These are phyloP conservation scores for Diaporthe nobilis DNA, from an alignment of 2,329 filamentous ascomycete genomes.

Conservation along the genomic window DNA sequence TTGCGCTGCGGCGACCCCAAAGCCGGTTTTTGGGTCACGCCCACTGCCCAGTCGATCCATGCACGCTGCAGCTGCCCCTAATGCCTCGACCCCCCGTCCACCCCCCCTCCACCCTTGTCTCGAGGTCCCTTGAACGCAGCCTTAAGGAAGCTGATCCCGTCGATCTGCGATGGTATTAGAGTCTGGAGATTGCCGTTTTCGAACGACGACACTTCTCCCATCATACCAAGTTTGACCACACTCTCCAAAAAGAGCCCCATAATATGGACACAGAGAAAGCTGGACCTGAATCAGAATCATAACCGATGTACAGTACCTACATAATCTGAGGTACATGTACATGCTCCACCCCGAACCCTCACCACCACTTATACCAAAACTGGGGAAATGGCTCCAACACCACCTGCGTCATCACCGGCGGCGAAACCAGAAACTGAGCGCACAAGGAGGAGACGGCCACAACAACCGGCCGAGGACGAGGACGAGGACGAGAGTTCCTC, in stretches of 20 bases:
- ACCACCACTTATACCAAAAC: conserved; percentile 3
- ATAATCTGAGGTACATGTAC: neutral
- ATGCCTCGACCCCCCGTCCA: neutral
- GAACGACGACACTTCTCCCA: neutral
- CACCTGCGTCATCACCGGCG: conserved; percentile 33
- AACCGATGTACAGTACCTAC: neutral
- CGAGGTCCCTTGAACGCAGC: conserved; percentile 9
- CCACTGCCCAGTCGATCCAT: neutral
- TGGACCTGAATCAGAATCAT: neutral
- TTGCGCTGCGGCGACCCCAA: conserved; percentile 30
- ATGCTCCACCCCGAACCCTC: conserved; percentile 20
- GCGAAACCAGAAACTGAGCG: neutral
- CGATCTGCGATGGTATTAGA: conserved; percentile 26
- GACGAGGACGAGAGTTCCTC: neutral
- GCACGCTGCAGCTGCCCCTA: conserved; percentile 14
- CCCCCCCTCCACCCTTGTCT: neutral
- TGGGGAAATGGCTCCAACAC: conserved; percentile 32
- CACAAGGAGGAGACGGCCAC: conserved; percentile 30
- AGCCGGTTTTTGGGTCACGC: conserved; percentile 35
- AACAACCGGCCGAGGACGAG: neutral
- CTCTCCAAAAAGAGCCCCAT: neutral
- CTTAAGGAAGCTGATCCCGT: conserved; percentile 31
- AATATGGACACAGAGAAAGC: neutral
- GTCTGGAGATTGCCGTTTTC: conserved; percentile 27
- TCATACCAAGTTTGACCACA: neutral